phyloP scores from a whole-genome alignment of 345 rosid species.

The Moricandia moricandioides region DNA sequence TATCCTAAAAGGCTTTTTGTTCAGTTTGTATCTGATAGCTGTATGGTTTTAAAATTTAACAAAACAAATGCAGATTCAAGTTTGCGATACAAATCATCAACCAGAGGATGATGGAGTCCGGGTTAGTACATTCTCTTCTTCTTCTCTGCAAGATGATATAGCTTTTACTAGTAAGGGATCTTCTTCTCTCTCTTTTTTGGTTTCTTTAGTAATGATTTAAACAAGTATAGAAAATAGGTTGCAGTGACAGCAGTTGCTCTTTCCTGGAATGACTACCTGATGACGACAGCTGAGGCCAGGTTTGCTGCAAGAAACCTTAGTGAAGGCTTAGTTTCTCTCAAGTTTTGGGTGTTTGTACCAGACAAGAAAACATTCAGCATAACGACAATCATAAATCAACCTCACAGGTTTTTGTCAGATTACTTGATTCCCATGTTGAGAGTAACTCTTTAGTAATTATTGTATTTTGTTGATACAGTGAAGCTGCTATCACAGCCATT shows the following conservation, averaged over 20 bases:
- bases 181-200: background rate
- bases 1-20: background rate
- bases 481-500: background rate
- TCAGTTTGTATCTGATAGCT: background rate
- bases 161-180: background rate
- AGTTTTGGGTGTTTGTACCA: background rate
- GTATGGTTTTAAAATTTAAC: background rate
- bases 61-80: background rate
- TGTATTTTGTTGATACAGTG: background rate
- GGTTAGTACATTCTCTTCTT: background rate
- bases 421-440: background rate
- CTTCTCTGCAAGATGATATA: background rate
- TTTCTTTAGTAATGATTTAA: background rate
- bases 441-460: background rate
- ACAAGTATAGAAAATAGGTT: background rate
- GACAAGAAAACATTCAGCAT: background rate
- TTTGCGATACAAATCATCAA: background rate
- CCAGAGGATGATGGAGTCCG: background rate
- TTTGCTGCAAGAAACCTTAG: background rate
- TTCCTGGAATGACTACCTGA: background rate
- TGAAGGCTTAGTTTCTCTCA: background rate
- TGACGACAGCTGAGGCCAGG: background rate
- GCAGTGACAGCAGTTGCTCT: background rate
- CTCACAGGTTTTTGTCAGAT: background rate
- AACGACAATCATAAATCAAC: background rate